Conservation (phyloP, 2,329 filamentous ascomycete species). For the Chrysoporthe deuterocubensis region DNA sequence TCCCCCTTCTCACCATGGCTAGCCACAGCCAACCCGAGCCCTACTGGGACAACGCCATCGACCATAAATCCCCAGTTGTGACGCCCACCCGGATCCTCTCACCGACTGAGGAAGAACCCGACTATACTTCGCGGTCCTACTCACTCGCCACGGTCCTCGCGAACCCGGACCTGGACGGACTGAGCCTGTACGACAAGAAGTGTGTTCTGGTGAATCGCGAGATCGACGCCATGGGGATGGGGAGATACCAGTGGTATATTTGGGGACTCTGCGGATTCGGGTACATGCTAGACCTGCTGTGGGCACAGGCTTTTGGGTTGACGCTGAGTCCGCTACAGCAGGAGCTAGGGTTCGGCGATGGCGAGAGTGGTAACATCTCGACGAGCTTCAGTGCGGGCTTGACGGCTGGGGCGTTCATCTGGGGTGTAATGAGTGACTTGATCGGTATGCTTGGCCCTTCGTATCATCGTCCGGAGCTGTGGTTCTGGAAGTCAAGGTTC, state of each 20-base stretch:
- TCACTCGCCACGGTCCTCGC: conserved; percentile 19
- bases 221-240: conserved; percentile 57
- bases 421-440: conserved; percentile 60
- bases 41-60: conserved; percentile 10
- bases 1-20: conserved; percentile 23
- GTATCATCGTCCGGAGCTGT: neutral
- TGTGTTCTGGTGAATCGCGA: conserved; percentile 39
- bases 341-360: conserved; percentile 55
- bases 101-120: neutral
- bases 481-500: neutral
- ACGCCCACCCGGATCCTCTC: conserved; percentile 7
- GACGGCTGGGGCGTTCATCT: conserved; percentile 58
- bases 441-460: conserved; percentile 35
- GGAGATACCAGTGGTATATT: conserved; percentile 56
- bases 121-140: neutral
- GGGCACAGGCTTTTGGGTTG: conserved; percentile 62
- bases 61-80: conserved; percentile 17
- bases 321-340: conserved; percentile 58
- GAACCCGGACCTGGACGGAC: conserved; percentile 22
- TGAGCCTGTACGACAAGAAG: conserved; percentile 27
- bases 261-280: conserved; percentile 59
- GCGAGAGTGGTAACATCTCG: conserved; percentile 50
- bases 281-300: conserved; percentile 59
- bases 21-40: conserved; percentile 13
- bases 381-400: conserved; percentile 58